Percentiles rank a stretch among this genome's conserved stretches.
Evolutionary conservation across 2,329 filamentous ascomycete species (phyloP).

Genomic region (Aspergillus eucalypticola): DNA sequence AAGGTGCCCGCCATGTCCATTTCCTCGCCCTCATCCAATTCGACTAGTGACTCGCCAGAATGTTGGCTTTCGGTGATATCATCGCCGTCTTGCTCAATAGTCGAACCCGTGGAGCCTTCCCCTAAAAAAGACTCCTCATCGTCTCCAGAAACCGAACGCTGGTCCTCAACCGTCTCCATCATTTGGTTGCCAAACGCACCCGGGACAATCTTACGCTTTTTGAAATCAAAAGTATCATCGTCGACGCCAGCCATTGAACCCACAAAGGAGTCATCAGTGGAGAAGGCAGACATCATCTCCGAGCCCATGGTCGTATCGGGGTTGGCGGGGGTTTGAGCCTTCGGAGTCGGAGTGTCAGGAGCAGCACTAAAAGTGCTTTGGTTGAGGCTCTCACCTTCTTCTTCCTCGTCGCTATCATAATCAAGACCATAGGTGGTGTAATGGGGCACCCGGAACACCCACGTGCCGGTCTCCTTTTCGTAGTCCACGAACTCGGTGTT

Average conservation of each 20-base stretch:
- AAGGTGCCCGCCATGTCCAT: constrained; percentile 83
- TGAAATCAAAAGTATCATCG: constrained; percentile 62
- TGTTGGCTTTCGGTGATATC: constrained; percentile 53
- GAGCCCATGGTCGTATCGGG: constrained; percentile 36
- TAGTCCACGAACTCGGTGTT: constrained; percentile 84
- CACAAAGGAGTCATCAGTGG: constrained; percentile 44
- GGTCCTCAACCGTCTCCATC: constrained; percentile 56
- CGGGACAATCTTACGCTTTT: constrained; percentile 61
- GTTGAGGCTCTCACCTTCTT: constrained; percentile 55
- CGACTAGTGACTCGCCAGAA: constrained; percentile 65
- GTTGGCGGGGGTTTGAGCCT: constrained; percentile 33
- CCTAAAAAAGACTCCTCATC: constrained; percentile 82
- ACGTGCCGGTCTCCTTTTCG: constrained; percentile 74
- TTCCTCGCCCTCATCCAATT: constrained; percentile 66
- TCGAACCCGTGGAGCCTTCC: constrained; percentile 82
- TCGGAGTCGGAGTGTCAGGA: constrained; percentile 52
- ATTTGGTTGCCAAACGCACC: constrained; percentile 74
- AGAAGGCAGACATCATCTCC: constrained; percentile 42
- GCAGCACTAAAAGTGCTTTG: constrained; percentile 54
- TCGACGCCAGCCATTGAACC: constrained; percentile 42
- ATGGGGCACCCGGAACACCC: constrained; percentile 92
- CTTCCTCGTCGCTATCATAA: constrained; percentile 71
- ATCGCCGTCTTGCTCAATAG: constrained; percentile 60
- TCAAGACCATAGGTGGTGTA: constrained; percentile 94
- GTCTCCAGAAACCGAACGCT: constrained; percentile 36